Evolutionary conservation across 208 protist genomes (phyloP).

Genomic region (Trypanosoma brucei): DNA sequence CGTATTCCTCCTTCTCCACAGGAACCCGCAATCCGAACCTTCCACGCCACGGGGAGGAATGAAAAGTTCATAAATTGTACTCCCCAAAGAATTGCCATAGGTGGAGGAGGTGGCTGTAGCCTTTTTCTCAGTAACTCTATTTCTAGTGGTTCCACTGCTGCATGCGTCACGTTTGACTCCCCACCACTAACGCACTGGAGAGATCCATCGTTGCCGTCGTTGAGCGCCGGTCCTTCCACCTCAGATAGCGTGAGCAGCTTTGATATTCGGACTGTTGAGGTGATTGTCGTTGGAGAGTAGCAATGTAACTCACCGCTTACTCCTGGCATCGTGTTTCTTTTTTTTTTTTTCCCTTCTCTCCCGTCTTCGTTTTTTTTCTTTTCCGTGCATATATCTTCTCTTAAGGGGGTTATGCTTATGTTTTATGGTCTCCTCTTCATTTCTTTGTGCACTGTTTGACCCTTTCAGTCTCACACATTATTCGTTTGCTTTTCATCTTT

Average conservation of each 20-base stretch:
- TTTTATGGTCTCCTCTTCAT: background rate
- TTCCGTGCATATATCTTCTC: slow-evolving; percentile 19
- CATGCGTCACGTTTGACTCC: slow-evolving; percentile 58
- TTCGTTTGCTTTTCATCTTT: background rate
- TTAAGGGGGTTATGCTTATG: slow-evolving; percentile 3
- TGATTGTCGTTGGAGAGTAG: slow-evolving; percentile 38
- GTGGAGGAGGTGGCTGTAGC: slow-evolving; percentile 55
- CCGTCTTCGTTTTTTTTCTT: slow-evolving; percentile 17
- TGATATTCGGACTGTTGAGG: slow-evolving; percentile 43
- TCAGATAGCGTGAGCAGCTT: slow-evolving; percentile 19
- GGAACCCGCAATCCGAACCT: slow-evolving; percentile 33
- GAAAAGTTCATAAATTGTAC: slow-evolving; percentile 64
- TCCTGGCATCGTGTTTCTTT: background rate
- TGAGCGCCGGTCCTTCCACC: background rate
- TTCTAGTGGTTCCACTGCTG: slow-evolving; percentile 45
- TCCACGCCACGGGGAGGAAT: slow-evolving; percentile 48
- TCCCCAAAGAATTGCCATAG: slow-evolving; percentile 51
- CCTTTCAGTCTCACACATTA: background rate
- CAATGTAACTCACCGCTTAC: background rate
- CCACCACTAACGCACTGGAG: slow-evolving; percentile 60
- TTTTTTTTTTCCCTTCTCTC: slow-evolving; percentile 17
- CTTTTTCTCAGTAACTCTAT: slow-evolving; percentile 55
- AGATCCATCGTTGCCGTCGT: slow-evolving; percentile 4
- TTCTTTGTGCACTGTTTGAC: too few relatives aligned
- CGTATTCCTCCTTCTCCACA: slow-evolving; percentile 25